Conservation (phyloP, 176 grass and related monocot genomes). For the Carex pumila region DNA sequence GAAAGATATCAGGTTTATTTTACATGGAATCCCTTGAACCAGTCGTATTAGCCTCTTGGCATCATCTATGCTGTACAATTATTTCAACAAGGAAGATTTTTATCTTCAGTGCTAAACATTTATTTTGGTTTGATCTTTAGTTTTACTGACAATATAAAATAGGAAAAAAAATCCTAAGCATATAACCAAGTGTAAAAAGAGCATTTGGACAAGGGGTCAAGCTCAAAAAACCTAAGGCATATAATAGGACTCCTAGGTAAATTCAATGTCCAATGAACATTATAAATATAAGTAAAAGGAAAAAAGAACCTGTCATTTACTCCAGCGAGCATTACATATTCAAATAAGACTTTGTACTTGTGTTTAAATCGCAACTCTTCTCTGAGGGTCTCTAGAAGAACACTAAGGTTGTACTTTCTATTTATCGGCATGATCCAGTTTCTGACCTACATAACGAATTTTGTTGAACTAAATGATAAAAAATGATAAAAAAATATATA, state of each 20-base stretch:
- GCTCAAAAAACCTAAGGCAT: neutral
- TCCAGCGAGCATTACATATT: conserved; percentile 96
- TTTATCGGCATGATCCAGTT: conserved; percentile 99
- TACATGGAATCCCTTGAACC: conserved; percentile 67
- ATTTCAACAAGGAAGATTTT: conserved; percentile 1
- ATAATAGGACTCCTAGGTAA: neutral
- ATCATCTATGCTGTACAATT: conserved; percentile 51
- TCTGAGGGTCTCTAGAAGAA: conserved; percentile 68
- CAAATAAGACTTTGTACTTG: conserved; percentile 73
- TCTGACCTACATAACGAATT: conserved; percentile 56
- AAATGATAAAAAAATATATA: neutral
- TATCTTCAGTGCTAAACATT: neutral
- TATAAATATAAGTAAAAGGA: neutral
- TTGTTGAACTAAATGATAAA: conserved; percentile 2
- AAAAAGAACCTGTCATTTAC: conserved; percentile 76
- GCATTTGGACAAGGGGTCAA: neutral
- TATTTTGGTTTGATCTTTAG: neutral
- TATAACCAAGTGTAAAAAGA: neutral
- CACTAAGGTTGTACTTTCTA: conserved; percentile 75
- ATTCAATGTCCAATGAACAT: neutral
- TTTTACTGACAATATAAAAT: neutral
- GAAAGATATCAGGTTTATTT: conserved; percentile 92
- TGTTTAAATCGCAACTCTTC: conserved; percentile 48
- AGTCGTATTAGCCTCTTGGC: conserved; percentile 75
- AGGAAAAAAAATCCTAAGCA: neutral